These are phyloP conservation scores for Cryptosporidium bovis DNA, from an alignment of 169 alveolate genomes.

Conservation along the genomic window DNA sequence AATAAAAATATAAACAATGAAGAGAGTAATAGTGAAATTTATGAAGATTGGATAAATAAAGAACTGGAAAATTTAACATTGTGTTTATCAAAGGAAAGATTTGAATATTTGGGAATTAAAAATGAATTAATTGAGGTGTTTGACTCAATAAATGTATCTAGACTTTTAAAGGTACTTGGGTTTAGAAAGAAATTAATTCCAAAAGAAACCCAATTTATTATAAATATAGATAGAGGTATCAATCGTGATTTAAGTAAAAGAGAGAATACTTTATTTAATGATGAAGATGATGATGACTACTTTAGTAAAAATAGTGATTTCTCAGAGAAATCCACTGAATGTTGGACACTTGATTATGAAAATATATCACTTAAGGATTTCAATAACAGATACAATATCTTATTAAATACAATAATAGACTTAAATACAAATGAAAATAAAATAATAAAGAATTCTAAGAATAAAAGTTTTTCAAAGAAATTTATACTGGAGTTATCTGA, in stretches of 20 bases:
- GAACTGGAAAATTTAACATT: conserved; percentile 14
- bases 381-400: conserved; percentile 6
- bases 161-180: conserved; percentile 31
- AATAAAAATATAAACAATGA: conserved; percentile 1
- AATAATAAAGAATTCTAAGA: neutral
- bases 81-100: conserved; percentile 29
- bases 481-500: neutral
- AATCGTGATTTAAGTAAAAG: neutral
- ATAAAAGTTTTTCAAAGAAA: conserved; percentile 25
- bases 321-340: neutral
- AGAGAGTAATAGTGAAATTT: neutral
- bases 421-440: neutral
- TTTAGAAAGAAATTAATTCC: conserved; percentile 17
- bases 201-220: conserved; percentile 8
- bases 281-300: neutral
- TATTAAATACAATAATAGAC: conserved; percentile 3
- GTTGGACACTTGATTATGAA: conserved; percentile 41
- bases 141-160: conserved; percentile 16
- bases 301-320: no score
- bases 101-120: conserved; percentile 35
- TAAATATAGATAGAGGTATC: conserved; percentile 48
- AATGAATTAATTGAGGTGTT: neutral
- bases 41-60: conserved; percentile 13
- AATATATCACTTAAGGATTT: conserved; percentile 8
- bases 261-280: neutral